A percentile compares a stretch with the other conserved stretches of the same genome.
Conservation (phyloP, 345 rosid genomes). For the Sisymbrium irio region DNA sequence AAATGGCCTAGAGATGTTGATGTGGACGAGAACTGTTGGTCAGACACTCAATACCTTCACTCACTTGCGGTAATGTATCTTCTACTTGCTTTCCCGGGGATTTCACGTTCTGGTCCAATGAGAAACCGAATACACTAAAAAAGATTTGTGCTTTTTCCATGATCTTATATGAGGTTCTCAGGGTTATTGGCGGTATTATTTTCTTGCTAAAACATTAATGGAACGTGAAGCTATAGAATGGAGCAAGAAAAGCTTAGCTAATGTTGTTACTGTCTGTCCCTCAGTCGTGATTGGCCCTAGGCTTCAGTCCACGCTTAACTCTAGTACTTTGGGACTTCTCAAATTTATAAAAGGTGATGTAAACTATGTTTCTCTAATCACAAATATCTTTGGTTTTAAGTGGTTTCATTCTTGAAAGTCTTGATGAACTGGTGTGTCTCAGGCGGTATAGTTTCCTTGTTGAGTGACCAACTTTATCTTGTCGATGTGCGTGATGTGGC, state of each 20-base stretch:
- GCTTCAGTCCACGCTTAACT: slow-evolving; percentile 50
- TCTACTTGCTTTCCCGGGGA: neutral
- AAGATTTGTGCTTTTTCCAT: neutral
- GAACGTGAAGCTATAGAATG: slow-evolving; percentile 49
- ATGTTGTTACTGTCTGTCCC: slow-evolving; percentile 52
- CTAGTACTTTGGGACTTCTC: slow-evolving; percentile 44
- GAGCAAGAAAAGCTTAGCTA: slow-evolving; percentile 36
- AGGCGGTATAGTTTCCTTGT: slow-evolving; percentile 41
- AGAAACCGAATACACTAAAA: neutral
- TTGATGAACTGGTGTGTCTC: slow-evolving; percentile 5
- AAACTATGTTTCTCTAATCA: neutral
- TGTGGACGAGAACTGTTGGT: slow-evolving; percentile 45
- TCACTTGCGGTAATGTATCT: slow-evolving; percentile 34
- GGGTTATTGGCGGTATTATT: slow-evolving; percentile 30
- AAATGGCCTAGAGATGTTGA: slow-evolving; percentile 40
- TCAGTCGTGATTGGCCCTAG: slow-evolving; percentile 51
- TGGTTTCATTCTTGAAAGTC: neutral
- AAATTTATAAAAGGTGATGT: slow-evolving; percentile 43
- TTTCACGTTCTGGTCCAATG: neutral
- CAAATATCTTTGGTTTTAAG: neutral
- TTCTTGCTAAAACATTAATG: slow-evolving; percentile 46
- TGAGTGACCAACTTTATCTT: slow-evolving; percentile 30
- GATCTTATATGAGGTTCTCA: slow-evolving; percentile 9
- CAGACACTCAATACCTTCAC: slow-evolving; percentile 37
- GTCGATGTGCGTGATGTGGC: slow-evolving; percentile 53